phyloP scores from a whole-genome alignment of 768 basidiomycete species.

The Chlorophyllum brunneum region DNA sequence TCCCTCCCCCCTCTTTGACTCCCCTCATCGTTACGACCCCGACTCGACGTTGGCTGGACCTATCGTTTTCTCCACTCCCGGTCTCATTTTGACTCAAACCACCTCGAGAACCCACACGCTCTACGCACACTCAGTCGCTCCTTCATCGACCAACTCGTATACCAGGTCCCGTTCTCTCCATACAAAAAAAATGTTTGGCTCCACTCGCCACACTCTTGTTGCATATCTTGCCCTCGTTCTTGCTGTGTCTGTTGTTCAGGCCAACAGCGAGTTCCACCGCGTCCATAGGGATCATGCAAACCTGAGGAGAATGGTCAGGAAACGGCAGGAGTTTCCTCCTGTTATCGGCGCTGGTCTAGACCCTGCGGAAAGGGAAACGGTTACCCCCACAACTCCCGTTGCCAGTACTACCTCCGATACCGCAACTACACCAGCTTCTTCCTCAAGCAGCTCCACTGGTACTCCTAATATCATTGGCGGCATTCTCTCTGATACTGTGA shows the following conservation, averaged over 20 bases:
- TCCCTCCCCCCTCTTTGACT: conserved; percentile 13
- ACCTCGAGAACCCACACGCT: conserved; percentile 39
- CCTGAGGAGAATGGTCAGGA: conserved; percentile 66
- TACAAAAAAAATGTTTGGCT: conserved; percentile 7
- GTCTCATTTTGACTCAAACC: neutral
- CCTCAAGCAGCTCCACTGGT: neutral
- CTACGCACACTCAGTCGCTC: conserved; percentile 38
- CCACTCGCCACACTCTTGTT: conserved; percentile 47
- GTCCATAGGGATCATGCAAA: conserved; percentile 52
- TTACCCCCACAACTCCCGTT: conserved; percentile 12
- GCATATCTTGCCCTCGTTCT: conserved; percentile 54
- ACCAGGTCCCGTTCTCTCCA: neutral
- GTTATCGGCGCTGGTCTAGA: conserved; percentile 32
- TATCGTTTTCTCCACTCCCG: conserved; percentile 4
- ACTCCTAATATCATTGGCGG: neutral
- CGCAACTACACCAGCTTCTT: neutral
- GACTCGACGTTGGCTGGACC: conserved; percentile 7
- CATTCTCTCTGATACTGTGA: neutral
- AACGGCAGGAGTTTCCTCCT: conserved; percentile 26
- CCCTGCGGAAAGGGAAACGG: conserved; percentile 16
- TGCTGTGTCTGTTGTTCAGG: conserved; percentile 42
- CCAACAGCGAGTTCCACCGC: conserved; percentile 34
- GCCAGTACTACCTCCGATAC: conserved; percentile 12
- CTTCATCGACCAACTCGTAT: conserved; percentile 15
- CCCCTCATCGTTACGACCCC: conserved; percentile 14